Evolutionary conservation across 768 basidiomycete species (phyloP).

Genomic region (Amylocystis lapponica): DNA sequence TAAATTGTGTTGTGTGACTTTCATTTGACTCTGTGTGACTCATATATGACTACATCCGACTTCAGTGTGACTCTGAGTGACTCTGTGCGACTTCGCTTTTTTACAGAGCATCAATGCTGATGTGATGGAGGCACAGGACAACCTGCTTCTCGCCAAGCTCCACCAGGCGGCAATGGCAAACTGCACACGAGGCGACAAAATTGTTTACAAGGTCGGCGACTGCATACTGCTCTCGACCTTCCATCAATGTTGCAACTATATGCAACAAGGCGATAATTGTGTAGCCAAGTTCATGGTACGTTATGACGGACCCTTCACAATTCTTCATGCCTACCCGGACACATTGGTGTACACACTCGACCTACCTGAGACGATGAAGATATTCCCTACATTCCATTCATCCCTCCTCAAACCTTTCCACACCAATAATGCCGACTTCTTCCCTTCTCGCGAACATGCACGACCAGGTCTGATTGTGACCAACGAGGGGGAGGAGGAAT

Average conservation of each 20-base stretch:
- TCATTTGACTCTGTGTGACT: no score
- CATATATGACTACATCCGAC: no score
- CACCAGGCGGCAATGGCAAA: conserved; percentile 25
- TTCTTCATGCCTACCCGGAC: conserved; percentile 12
- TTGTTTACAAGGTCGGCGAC: conserved; percentile 25
- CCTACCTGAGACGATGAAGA: conserved; percentile 10
- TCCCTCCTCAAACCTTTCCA: conserved; percentile 22
- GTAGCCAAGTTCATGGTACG: conserved; percentile 39
- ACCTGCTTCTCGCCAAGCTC: conserved; percentile 25
- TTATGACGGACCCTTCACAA: conserved; percentile 24
- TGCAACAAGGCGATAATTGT: conserved; percentile 14
- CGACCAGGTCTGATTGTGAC: conserved; percentile 23
- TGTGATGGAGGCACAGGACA: conserved; percentile 28
- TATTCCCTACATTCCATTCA: conserved; percentile 31
- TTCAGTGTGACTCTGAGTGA: no score
- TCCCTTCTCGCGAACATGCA: conserved; percentile 25
- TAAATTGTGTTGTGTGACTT: no score
- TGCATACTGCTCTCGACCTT: conserved; percentile 31
- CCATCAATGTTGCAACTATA: conserved; percentile 23
- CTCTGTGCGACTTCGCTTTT: no score
- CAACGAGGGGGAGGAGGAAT: conserved; percentile 21
- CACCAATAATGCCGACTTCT: conserved; percentile 31
- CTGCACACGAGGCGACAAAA: conserved; percentile 15
- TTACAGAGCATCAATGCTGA: no score
- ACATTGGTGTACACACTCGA: conserved; percentile 20